Evolutionary conservation across 148 eudicot species (phyloP).

Genomic region (Hydrangea macrophylla): DNA sequence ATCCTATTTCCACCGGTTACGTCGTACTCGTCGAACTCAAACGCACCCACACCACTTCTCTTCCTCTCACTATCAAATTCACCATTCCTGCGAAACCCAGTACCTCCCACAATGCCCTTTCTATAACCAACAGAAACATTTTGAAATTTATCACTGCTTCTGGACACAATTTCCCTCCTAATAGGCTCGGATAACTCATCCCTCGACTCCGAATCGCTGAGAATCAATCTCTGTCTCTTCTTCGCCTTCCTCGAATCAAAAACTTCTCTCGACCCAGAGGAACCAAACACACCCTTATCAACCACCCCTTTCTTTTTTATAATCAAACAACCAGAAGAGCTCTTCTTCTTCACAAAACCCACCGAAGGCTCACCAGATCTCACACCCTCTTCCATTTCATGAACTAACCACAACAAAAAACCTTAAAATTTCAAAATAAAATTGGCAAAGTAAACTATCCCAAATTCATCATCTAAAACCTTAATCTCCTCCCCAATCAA

Average conservation of each 20-base stretch:
- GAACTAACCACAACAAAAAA: too few species aligned
- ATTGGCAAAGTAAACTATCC: constrained; percentile 19
- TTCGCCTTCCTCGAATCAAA: constrained; percentile 44
- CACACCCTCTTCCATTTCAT: constrained; percentile 65
- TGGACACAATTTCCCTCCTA: constrained; percentile 28
- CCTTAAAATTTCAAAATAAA: constrained; percentile 3
- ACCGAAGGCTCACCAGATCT: constrained; percentile 38
- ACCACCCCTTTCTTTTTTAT: constrained; percentile 63
- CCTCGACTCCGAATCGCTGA: constrained; percentile 57
- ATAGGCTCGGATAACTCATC: constrained; percentile 51
- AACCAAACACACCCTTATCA: constrained; percentile 37
- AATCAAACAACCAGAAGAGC: constrained; percentile 77
- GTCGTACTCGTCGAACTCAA: constrained; percentile 89
- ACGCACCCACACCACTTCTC: constrained; percentile 60
- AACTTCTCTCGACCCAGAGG: constrained; percentile 30
- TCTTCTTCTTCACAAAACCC: constrained; percentile 70
- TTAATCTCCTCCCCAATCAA: constrained; percentile 9
- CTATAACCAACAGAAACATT: constrained; percentile 29
- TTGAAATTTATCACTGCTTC: constrained; percentile 28
- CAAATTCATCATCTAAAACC: constrained; percentile 13
- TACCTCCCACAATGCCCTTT: constrained; percentile 27
- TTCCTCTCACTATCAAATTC: constrained; percentile 42
- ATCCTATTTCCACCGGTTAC: constrained; percentile 55
- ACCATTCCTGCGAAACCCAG: constrained; percentile 14
- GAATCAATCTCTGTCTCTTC: constrained; percentile 51